These are phyloP conservation scores for Exserohilum rostratum DNA, from an alignment of 2,329 filamentous ascomycete genomes.

Conservation along the genomic window DNA sequence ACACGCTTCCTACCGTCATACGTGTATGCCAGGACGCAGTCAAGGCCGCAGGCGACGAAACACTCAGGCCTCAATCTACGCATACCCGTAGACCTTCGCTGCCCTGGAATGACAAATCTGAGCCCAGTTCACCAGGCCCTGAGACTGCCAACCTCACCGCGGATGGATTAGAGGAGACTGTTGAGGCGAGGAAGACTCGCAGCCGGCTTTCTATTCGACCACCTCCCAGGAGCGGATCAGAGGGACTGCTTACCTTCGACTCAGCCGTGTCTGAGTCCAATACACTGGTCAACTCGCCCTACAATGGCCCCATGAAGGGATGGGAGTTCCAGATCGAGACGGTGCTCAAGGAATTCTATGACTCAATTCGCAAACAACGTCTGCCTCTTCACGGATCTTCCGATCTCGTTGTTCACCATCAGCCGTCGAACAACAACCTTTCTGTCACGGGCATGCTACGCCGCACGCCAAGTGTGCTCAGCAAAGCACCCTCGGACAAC, in stretches of 20 bases:
- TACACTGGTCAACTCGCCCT: constrained; percentile 77
- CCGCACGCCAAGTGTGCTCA: constrained; percentile 86
- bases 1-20: constrained; percentile 88
- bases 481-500: constrained; percentile 88
- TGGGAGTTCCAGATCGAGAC: constrained; percentile 91
- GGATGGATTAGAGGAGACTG: constrained; percentile 39
- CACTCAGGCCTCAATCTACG: constrained; percentile 42
- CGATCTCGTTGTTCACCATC: constrained; percentile 57
- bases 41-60: constrained; percentile 40
- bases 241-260: constrained; percentile 44
- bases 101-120: constrained; percentile 45
- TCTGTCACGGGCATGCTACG: constrained; percentile 76
- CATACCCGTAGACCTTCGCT: constrained; percentile 43
- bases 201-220: constrained; percentile 54
- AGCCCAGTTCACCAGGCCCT: constrained; percentile 42
- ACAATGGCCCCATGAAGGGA: constrained; percentile 73
- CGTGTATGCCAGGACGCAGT: constrained; percentile 75
- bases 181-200: constrained; percentile 44
- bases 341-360: constrained; percentile 92
- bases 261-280: constrained; percentile 63
- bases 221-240: constrained; percentile 44
- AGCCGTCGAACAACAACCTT: constrained; percentile 63
- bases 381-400: constrained; percentile 80
- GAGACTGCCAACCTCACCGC: constrained; percentile 35
- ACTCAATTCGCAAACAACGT: constrained; percentile 84